Evolutionary conservation across 352 stramenopile species (phyloP).

Genomic region (Peronospora destructor): DNA sequence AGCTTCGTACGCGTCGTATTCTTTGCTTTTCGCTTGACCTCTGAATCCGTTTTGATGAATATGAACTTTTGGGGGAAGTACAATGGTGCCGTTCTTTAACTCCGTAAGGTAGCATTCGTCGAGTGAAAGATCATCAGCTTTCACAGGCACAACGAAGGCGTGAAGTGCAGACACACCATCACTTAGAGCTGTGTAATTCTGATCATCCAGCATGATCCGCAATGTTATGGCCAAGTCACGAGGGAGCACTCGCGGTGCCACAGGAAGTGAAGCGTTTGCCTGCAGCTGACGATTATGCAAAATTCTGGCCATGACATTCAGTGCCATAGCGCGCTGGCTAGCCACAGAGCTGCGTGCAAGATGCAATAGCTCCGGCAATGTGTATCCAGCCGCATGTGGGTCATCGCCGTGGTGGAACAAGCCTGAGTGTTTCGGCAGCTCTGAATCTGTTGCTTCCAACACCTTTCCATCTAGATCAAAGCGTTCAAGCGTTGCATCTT

Average conservation of each 20-base stretch:
- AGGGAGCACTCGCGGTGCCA: conserved; percentile 33
- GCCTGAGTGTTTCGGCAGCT: conserved; percentile 46
- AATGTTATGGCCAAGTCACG: conserved; percentile 42
- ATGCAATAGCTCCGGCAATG: conserved; percentile 59
- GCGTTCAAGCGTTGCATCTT: conserved; percentile 42
- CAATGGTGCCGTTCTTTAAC: conserved; percentile 23
- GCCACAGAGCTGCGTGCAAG: conserved; percentile 64
- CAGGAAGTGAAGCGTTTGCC: conserved; percentile 7
- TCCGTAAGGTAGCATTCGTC: conserved; percentile 19
- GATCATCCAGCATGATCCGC: conserved; percentile 50
- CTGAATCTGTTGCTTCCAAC: conserved; percentile 15
- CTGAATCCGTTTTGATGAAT: conserved; percentile 30
- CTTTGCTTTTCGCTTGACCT: not conserved
- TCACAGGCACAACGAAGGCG: conserved; percentile 40
- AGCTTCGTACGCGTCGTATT: not conserved
- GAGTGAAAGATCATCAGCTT: not conserved
- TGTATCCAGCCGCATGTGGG: conserved; percentile 64
- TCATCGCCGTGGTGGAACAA: conserved; percentile 80
- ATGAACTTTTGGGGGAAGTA: conserved; percentile 28
- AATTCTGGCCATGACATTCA: conserved; percentile 58
- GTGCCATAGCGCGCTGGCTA: conserved; percentile 62
- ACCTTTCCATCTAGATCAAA: conserved; percentile 61
- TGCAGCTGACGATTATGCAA: conserved; percentile 36
- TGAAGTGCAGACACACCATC: conserved; percentile 46
- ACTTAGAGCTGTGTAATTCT: conserved; percentile 55